Evolutionary conservation across 768 basidiomycete genomes (phyloP).

Genomic region (Boletus pseudopeckii): DNA sequence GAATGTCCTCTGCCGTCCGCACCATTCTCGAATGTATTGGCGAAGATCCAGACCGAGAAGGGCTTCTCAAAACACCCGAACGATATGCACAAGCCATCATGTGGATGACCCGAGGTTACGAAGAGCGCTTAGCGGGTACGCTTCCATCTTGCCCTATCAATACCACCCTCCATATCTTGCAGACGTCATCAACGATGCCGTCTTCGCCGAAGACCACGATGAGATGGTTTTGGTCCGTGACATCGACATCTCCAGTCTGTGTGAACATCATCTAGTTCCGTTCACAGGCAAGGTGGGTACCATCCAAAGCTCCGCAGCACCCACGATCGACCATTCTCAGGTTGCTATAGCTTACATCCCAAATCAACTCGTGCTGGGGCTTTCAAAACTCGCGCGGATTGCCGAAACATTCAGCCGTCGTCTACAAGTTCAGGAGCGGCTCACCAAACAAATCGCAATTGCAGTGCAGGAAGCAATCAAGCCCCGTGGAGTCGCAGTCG

Average conservation of each 20-base stretch:
- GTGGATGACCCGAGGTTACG: slow-evolving; percentile 99
- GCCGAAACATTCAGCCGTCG: slow-evolving; percentile 96
- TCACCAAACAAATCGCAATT: slow-evolving; percentile 96
- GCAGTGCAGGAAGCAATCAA: slow-evolving; percentile 99
- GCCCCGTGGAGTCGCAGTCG: slow-evolving; percentile 96
- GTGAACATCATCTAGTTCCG: slow-evolving; percentile 98
- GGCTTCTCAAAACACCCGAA: slow-evolving; percentile 86
- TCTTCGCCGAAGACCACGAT: slow-evolving; percentile 98
- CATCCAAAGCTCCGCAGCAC: slow-evolving; percentile 16
- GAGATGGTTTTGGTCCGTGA: slow-evolving; percentile 99
- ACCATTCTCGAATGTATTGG: slow-evolving; percentile 96
- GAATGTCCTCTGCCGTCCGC: slow-evolving; percentile 80
- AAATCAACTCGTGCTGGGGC: slow-evolving; percentile 86
- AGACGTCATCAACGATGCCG: slow-evolving; percentile 99
- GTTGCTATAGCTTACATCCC: slow-evolving; percentile 98
- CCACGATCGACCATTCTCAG: slow-evolving; percentile 40
- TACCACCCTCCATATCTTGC: slow-evolving; percentile 15
- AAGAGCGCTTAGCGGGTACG: slow-evolving; percentile 85
- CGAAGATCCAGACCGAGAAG: slow-evolving; percentile 96
- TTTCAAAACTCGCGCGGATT: slow-evolving; percentile 95
- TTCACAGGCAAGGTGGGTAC: slow-evolving; percentile 89
- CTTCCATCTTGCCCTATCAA: slow-evolving; percentile 14
- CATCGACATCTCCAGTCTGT: slow-evolving; percentile 94
- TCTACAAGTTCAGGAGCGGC: slow-evolving; percentile 94
- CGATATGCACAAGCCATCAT: slow-evolving; percentile 95